Base-by-base conservation (phyloP, 2,329 filamentous ascomycete genomes). In the Pyrenochaeta sp. region DNA sequence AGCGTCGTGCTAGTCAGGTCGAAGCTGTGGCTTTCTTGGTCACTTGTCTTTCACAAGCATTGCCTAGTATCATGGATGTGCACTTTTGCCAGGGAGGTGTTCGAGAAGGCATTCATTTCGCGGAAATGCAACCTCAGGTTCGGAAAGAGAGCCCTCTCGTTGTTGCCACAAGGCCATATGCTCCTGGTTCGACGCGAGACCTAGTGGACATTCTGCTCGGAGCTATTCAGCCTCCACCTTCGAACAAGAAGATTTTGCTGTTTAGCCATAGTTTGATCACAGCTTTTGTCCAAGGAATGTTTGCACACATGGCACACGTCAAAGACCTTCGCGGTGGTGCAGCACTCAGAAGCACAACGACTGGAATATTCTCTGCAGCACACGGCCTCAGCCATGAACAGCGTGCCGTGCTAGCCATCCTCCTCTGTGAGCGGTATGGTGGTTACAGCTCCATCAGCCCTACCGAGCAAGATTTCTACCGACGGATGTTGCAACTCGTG, bases 41-140 rank as follows among this genome's bases (percentile, higher is more conserved):
- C n/a, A 83, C 87, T 21, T 86, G 88, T 13, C 81, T 96, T 11
- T 77, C 87, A 21, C 75, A 81, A 27, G 82, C 85, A 1, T 78
- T 96, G 2, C 88, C 88, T 3, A 78, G 78, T 29, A 86, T 96
- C 55, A 82, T 35, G 6, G 51, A 83, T 29, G 88, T 92, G 3
- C 87, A 86, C 1, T 96, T 96, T 71, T 95, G 90, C 65, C 87
- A 90, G 58, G 90, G 92, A 14, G 92, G 91, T 6, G 92, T 96
- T 49, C 80, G 91, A 27, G 91, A 96, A 71, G 92, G 92, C 0
- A 85, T 85, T 29, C 74, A 96, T 26, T 90, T 90, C 72, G 84
- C 88, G 71, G 85, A 80, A 48, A 79, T 96, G 8, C 77, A 83
- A 0, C 55, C 69, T 0, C 66, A 77, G 0, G 69, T 87, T 11